Base-by-base conservation (phyloP, 306 rosid genomes). In the Oemleria cerasiformis region DNA sequence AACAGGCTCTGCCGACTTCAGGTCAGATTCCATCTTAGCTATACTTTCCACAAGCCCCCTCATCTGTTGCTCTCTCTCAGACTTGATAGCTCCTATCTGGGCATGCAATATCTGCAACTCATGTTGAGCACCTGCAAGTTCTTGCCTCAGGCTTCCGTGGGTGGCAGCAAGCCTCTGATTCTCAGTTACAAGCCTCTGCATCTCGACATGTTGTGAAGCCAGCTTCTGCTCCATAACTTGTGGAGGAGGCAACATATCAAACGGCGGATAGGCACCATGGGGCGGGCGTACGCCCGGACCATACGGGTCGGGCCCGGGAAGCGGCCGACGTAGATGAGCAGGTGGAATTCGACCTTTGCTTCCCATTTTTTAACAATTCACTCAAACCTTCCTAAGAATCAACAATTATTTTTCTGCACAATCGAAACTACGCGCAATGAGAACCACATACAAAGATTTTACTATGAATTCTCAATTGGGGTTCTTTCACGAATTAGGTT, bases 281-380 rank as follows among this genome's bases (percentile, higher is more conserved):
- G 77, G 85, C 20, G 84, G 90, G 65, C 81, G 96, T 48, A 79
- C 60, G 30, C 81, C 84, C 0, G 49, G 81, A 39, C 85, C 91
- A 44, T 73, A 63, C 21, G 78, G 76, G 36, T 88, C 97, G 13
- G 88, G 88, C 15, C 92, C 97, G 0, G 83, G 96, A 40, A 73
- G 86, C 9, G 82, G 86, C 11, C 89, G 89, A 57, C 96, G 79
- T 44, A 76, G 21, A 74, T 88, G 98, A 40, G 79, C 77, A 30
- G 92, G 94, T 9, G 94, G 97, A 51, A 88, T 63, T 74, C 96
- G 86, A 63, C 98, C 98, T 80, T 90, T 93, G 80, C 98, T 93
- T 23, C 92, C 98, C 98, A 82, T 83, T 68, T 41, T 42, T 45
- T 43, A 20, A 54, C 44, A 71, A 51, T 75, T 73, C 56, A 5